These are phyloP conservation scores for Hypholoma sublateritium DNA, from an alignment of 768 basidiomycete genomes.

Conservation along the genomic window DNA sequence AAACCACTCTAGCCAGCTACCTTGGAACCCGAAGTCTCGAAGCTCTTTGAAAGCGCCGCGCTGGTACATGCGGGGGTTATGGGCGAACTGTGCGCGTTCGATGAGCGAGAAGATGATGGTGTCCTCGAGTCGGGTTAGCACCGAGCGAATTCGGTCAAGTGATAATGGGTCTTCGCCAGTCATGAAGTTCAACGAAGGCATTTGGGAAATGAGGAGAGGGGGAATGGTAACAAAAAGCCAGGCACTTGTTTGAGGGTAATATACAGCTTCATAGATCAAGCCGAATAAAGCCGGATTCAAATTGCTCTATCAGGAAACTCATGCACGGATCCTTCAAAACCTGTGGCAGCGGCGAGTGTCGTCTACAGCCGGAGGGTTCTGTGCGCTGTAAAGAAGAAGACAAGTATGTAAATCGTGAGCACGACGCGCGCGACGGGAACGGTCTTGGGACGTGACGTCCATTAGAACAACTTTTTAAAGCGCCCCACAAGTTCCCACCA, in stretches of 20 bases:
- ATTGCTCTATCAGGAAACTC: not conserved
- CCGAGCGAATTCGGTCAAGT: constrained; percentile 84
- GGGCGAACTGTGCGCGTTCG: constrained; percentile 95
- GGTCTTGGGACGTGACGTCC: not conserved
- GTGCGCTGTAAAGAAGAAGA: not conserved
- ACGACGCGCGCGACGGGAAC: constrained; percentile 2
- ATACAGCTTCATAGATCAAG: not conserved
- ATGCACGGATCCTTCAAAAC: not conserved
- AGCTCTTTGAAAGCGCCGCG: constrained; percentile 80
- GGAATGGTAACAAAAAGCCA: constrained; percentile 1
- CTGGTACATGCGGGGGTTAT: constrained; percentile 88
- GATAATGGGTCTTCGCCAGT: constrained; percentile 80
- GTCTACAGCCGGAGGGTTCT: not conserved
- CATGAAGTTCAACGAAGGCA: constrained; percentile 71
- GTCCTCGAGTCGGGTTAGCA: constrained; percentile 90
- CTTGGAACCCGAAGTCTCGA: constrained; percentile 67
- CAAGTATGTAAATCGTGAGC: not conserved
- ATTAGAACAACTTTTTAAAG: not conserved
- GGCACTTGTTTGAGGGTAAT: constrained; percentile 3
- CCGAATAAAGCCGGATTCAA: constrained; percentile 26
- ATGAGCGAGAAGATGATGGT: constrained; percentile 99
- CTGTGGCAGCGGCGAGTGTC: not conserved
- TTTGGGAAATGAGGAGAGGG: constrained; percentile 21
- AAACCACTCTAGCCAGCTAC: constrained; percentile 98
- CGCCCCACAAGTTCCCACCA: not conserved